Percentiles rank a stretch among this genome's conserved stretches.
Evolutionary conservation across 2,329 filamentous ascomycete genomes (phyloP).

Genomic region (Aureobasidium sp.): DNA sequence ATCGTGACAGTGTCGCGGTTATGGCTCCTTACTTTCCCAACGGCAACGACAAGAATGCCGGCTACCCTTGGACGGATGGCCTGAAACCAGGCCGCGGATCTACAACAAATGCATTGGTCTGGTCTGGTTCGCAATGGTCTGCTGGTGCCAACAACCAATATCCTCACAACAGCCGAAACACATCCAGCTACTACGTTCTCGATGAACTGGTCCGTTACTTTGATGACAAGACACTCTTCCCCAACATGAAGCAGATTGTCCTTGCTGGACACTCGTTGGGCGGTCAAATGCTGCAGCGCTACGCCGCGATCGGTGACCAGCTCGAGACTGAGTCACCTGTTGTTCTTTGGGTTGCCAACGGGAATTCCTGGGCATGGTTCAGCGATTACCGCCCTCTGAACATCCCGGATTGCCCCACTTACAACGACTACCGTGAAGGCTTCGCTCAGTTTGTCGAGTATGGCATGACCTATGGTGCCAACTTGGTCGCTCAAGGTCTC

Average conservation of each 20-base stretch:
- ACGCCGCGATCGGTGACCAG: conserved; percentile 25
- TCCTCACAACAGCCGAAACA: conserved; percentile 21
- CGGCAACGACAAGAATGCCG: conserved; percentile 26
- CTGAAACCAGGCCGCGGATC: conserved; percentile 21
- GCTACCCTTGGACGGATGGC: conserved; percentile 26
- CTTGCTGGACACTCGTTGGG: conserved; percentile 30
- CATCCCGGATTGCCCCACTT: conserved; percentile 22
- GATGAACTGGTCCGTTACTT: conserved; percentile 30
- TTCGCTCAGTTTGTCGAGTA: conserved; percentile 25
- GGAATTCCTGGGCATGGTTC: conserved; percentile 29
- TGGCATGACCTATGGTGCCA: conserved; percentile 23
- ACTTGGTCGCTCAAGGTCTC: conserved; percentile 24
- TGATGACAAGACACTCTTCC: conserved; percentile 26
- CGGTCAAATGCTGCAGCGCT: conserved; percentile 28
- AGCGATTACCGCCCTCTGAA: conserved; percentile 23
- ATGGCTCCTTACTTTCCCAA: conserved; percentile 29
- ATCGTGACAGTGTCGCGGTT: conserved; percentile 24
- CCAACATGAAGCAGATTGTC: conserved; percentile 30
- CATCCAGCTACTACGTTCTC: conserved; percentile 26
- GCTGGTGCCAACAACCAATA: conserved; percentile 29
- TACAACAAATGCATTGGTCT: conserved; percentile 27
- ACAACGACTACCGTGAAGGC: conserved; percentile 29
- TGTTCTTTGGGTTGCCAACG: conserved; percentile 27
- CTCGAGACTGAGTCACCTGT: conserved; percentile 21
- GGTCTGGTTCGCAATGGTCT: conserved; percentile 27